Conservation (phyloP, 768 basidiomycete genomes). For the Candolleomyces aberdarensis region DNA sequence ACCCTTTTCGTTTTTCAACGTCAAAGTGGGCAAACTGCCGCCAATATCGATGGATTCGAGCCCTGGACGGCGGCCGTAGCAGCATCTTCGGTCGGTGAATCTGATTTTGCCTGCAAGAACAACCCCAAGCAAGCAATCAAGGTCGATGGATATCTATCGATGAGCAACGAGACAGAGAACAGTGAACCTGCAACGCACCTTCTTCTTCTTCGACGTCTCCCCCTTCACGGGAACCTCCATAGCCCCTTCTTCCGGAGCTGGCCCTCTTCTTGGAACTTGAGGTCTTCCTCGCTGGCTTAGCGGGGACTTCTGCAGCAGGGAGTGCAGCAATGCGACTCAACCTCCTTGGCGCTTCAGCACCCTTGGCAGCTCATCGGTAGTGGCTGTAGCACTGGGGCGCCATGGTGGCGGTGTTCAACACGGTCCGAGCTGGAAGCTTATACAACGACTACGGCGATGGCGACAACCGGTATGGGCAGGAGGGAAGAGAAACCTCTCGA, state of each 20-base stretch:
- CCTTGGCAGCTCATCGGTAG: slow-evolving; percentile 9
- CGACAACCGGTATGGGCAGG: no score
- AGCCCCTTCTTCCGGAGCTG: slow-evolving; percentile 31
- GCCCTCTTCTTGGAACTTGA: slow-evolving; percentile 38
- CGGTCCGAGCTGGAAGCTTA: no score
- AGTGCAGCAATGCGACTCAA: slow-evolving; percentile 55
- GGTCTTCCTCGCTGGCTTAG: slow-evolving; percentile 19
- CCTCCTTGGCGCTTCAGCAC: slow-evolving; percentile 44
- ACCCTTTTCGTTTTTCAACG: slow-evolving; percentile 81
- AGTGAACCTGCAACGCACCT: slow-evolving; percentile 24
- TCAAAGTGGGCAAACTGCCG: slow-evolving; percentile 67
- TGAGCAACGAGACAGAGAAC: slow-evolving; percentile 2
- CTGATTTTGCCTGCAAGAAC: slow-evolving; percentile 30
- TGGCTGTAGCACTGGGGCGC: neutral
- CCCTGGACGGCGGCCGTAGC: slow-evolving; percentile 16
- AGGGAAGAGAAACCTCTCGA: no score
- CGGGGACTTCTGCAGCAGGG: slow-evolving; percentile 35
- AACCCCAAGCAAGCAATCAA: slow-evolving; percentile 4
- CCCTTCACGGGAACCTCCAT: slow-evolving; percentile 21
- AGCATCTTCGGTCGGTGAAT: slow-evolving; percentile 19
- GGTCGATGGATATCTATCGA: neutral
- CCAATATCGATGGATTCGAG: slow-evolving; percentile 61
- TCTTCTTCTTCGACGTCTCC: slow-evolving; percentile 25
- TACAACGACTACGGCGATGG: no score
- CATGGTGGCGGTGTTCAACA: neutral